phyloP scores from a whole-genome alignment of 225 moss, liverwort and hornwort genomes.

The Bryoerythrophyllum caledonicum region DNA sequence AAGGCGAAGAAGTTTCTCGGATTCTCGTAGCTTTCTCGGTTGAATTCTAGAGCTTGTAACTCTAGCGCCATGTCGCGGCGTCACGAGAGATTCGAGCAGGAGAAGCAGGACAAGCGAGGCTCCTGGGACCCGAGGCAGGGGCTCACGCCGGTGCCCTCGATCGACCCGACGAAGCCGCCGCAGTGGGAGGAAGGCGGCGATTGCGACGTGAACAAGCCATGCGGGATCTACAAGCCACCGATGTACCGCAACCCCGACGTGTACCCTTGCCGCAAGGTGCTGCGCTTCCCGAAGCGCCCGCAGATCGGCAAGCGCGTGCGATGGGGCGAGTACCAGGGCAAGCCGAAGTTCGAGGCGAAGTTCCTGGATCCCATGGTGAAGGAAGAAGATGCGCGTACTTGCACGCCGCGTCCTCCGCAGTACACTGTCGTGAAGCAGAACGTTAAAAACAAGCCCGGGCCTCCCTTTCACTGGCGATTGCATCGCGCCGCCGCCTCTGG shows the following conservation, averaged over 20 bases:
- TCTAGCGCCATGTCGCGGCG: neutral
- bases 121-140: constrained; percentile 38
- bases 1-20: constrained; percentile 49
- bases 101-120: constrained; percentile 41
- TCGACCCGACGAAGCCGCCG: constrained; percentile 27
- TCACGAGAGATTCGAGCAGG: constrained; percentile 29
- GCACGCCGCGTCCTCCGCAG: constrained; percentile 35
- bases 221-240: constrained; percentile 47
- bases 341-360: constrained; percentile 20
- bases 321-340: constrained; percentile 42
- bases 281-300: constrained; percentile 50
- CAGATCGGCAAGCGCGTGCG: constrained; percentile 40
- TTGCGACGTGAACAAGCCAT: constrained; percentile 29
- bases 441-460: constrained; percentile 38
- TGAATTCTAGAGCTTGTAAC: too few relatives aligned
- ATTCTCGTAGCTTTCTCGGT: constrained; percentile 24
- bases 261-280: constrained; percentile 37
- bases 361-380: constrained; percentile 33
- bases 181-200: constrained; percentile 45
- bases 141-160: constrained; percentile 18
- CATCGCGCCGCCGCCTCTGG: constrained; percentile 52
- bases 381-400: constrained; percentile 23
- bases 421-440: constrained; percentile 34
- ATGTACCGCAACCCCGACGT: constrained; percentile 42
- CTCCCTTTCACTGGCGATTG: constrained; percentile 37